Evolutionary conservation across 768 basidiomycete genomes (phyloP), one percentile per base, ranked within the genome.

Genomic region (Amyloporia xantha): DNA sequence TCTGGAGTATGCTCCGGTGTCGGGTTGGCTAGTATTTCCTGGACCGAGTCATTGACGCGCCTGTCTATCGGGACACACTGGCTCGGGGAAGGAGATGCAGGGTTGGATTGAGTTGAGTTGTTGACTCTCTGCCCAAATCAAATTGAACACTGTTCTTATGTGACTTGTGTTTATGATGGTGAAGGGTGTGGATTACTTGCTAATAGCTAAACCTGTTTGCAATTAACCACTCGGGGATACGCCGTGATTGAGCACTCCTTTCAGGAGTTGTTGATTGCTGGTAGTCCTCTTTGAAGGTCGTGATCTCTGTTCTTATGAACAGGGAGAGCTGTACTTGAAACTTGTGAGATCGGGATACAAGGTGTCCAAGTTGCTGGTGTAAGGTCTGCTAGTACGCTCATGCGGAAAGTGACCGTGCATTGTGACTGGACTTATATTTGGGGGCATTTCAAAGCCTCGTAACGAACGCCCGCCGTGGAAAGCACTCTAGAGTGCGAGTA

Each of bases 261-360:
- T 42, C 11, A 52, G 47, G 41, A 53, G 50, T 40, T 49, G 47
- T 58, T 53, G 55, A 55, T 49, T 55, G 52, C 51, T 60, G 60
- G 51, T 54, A 68, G 67, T 66, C 65, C 60, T 61, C 67, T 59
- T 44, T 50, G 54, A 59, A 61, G 63, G 61, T 55, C 53, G 54
- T 57, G 62, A 68, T 62, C 52, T 49, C 53, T 53, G 64, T 62
- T 54, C 54, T 46, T n/a, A 47, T 51, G 61, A 56, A 65, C 62
- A 54, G 48, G 58, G 62, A 54, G 61, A 66, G 58, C 61, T 56
- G 54, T 44, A 53, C 56, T 54, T 66, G 66, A 70, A 71, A 67
- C 63, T 64, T 72, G 72, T 71, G 72, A 70, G 71, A 63, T 59
- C 67, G 69, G 71, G 69, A 66, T 65, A 69, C 62, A 69, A 71